phyloP scores from a whole-genome alignment of 306 rosid species.

The Vigna trinervia region DNA sequence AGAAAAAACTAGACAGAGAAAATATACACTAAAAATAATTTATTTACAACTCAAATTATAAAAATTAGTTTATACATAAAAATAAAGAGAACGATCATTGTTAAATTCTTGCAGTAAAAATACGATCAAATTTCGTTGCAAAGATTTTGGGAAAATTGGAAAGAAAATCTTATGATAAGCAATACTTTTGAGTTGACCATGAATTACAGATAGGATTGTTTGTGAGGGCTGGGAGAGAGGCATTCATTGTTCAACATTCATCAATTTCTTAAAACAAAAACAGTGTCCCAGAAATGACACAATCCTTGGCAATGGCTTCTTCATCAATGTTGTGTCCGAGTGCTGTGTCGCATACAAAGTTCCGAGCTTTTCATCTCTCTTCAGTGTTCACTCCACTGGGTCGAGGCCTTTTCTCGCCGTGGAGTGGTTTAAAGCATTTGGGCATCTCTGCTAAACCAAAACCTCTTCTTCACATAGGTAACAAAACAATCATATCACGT shows the following conservation, averaged over 20 bases:
- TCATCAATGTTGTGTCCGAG: constrained; percentile 58
- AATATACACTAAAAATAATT: too few relatives aligned
- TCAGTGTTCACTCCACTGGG: constrained; percentile 58
- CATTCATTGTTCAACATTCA: constrained; percentile 4
- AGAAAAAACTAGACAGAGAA: too few relatives aligned
- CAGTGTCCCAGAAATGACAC: constrained; percentile 41
- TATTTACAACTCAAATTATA: too few relatives aligned
- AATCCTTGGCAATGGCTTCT: constrained; percentile 67
- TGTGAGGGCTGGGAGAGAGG: not conserved
- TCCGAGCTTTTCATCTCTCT: constrained; percentile 50
- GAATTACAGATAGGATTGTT: constrained; percentile 24
- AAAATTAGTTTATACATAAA: too few relatives aligned
- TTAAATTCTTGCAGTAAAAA: not conserved
- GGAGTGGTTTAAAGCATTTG: constrained; percentile 86
- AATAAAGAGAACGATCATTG: too few relatives aligned
- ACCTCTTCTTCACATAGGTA: constrained; percentile 56
- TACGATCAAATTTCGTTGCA: not conserved
- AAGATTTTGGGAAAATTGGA: not conserved
- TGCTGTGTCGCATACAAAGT: constrained; percentile 45
- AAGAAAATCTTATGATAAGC: not conserved
- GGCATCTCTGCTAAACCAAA: constrained; percentile 60
- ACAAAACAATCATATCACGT: constrained; percentile 2
- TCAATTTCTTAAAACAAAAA: not conserved
- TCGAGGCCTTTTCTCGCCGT: constrained; percentile 65
- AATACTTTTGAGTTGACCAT: not conserved